Percentiles rank a stretch among this genome's conserved stretches.
Evolutionary conservation across 306 rosid genomes (phyloP).

Genomic region (Geum urbanum): DNA sequence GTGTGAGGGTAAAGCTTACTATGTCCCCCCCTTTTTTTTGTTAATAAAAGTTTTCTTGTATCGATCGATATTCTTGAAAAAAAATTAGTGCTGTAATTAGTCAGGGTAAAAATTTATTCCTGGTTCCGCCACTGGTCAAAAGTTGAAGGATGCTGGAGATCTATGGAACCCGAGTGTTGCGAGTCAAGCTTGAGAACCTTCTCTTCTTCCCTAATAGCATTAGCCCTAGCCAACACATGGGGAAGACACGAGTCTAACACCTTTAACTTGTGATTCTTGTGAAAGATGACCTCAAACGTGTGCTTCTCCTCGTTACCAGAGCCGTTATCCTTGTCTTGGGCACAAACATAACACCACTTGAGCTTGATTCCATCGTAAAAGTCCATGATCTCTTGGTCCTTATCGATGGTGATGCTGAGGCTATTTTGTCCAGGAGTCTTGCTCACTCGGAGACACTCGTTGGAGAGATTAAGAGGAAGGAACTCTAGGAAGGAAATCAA

Average conservation of each 20-base stretch:
- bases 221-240: conserved; percentile 21
- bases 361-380: background rate
- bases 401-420: background rate
- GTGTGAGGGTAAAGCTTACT: too few species aligned
- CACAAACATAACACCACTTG: background rate
- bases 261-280: background rate
- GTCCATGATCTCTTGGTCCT: background rate
- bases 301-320: background rate
- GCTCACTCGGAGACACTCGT: background rate
- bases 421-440: conserved; percentile 2
- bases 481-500: too few species aligned
- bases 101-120: too few species aligned
- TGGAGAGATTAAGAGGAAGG: too few species aligned
- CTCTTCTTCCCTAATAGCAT: conserved; percentile 12
- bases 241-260: conserved; percentile 33
- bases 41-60: too few species aligned
- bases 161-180: conserved; percentile 15
- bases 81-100: too few species aligned
- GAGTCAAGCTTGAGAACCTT: conserved; percentile 25
- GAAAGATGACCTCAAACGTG: background rate
- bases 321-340: background rate
- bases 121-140: too few species aligned
- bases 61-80: too few species aligned
- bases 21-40: too few species aligned
- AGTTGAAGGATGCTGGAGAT: conserved; percentile 38